Conservation (phyloP, 192 early-diverging fungal species). For the Allomyces macrogynus region DNA sequence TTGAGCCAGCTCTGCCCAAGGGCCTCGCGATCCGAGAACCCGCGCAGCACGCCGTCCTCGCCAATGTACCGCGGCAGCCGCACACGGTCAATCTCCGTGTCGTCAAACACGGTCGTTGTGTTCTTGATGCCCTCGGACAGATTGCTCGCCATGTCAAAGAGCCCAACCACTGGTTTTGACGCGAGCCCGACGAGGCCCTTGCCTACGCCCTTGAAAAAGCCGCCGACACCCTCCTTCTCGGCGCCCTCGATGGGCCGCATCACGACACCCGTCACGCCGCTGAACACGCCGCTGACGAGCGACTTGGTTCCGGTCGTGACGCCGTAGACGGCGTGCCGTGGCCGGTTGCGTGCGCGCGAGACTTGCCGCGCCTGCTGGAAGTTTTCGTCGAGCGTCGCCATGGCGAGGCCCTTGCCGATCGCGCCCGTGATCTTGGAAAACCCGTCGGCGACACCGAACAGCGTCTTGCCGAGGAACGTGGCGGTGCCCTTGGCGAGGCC, state of each 20-base stretch:
- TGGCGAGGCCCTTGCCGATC: constrained; percentile 87
- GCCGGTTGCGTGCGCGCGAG: constrained; percentile 58
- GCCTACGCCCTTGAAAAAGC: constrained; percentile 88
- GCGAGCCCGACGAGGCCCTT: constrained; percentile 83
- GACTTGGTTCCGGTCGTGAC: constrained; percentile 71
- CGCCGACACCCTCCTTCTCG: constrained; percentile 67
- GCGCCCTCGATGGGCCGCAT: constrained; percentile 73
- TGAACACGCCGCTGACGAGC: constrained; percentile 57
- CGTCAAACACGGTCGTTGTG: constrained; percentile 73
- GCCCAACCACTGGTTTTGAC: constrained; percentile 87
- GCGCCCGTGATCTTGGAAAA: constrained; percentile 90
- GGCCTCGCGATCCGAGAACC: constrained; percentile 54
- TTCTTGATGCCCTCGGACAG: constrained; percentile 85
- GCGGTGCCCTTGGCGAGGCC: constrained; percentile 66
- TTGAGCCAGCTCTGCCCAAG: constrained; percentile 73
- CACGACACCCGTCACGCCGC: constrained; percentile 76
- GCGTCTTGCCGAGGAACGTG: constrained; percentile 60
- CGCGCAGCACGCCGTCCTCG: constrained; percentile 60
- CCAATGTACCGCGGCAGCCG: constrained; percentile 69
- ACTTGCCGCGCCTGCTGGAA: constrained; percentile 73
- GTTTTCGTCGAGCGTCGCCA: constrained; percentile 77
- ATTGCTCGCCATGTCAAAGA: constrained; percentile 84
- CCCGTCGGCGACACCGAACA: constrained; percentile 87
- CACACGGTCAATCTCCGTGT: constrained; percentile 61
- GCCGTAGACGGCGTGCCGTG: constrained; percentile 73